Base-by-base conservation (phyloP, 768 basidiomycete species). In the Boletus rubescentipes region DNA sequence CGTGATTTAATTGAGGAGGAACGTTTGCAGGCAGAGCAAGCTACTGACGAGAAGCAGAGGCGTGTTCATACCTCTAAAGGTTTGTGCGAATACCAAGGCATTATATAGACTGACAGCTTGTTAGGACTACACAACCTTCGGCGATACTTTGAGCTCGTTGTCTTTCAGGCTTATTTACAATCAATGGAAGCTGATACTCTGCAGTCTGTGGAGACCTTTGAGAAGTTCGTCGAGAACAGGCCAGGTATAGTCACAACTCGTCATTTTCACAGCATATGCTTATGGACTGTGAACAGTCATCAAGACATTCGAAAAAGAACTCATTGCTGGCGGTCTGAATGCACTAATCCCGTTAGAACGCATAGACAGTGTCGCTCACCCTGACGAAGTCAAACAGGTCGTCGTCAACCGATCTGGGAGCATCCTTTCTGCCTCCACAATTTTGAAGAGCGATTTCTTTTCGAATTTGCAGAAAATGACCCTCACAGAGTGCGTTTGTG, bases 391-490 rank as follows among this genome's bases (percentile, higher is more conserved):
- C 32, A 84, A 86, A 9, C 81, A 87, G 56, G 81, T 96, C 4
- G 95, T 99, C 31, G 78, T 84, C 35, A 90, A 88, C 61, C 84
- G 97, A 37, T 80, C 83, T 9, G 97, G 97, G 9, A 82, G 79
- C 56, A 90, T 98, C 53, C 73, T 98, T 0, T 96, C 92, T 12
- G 90, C 93, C 2, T 91, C 86, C 5, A 93, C 94, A 1, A 97
- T 98, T 61, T 76, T 98, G 65, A 99, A 99, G 75, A 92, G 89
- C 63, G 93, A 95, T 67, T 93, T 93, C 77, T 95, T 95, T 79
- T 85, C 85, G 7, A 91, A 91, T 65, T 67, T 98, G 31, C 97
- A 98, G 73, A 98, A 98, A 75, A 93, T 97, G 86, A 91, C 91
- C 4, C 76, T 99, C 3, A 91, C 94, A 0, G 97, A 98, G 89